These are phyloP conservation scores for Epichloe aotearoae DNA, from an alignment of 2,329 filamentous ascomycete genomes.

Conservation along the genomic window DNA sequence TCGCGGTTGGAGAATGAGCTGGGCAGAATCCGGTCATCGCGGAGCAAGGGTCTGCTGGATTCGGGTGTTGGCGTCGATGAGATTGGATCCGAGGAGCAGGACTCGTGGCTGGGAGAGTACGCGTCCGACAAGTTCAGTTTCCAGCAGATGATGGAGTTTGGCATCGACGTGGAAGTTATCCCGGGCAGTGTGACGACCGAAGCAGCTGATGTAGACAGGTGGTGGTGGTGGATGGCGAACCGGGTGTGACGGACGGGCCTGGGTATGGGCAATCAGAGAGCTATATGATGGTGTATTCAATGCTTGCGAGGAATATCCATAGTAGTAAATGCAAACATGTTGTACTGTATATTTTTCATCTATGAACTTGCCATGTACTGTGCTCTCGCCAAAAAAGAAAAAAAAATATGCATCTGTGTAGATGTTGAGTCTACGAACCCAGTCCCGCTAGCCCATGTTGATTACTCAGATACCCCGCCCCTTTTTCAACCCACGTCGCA, in stretches of 20 bases:
- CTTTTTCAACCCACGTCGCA: slow-evolving; percentile 2
- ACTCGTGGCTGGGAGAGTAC: slow-evolving; percentile 73
- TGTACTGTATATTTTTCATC: slow-evolving; percentile 5
- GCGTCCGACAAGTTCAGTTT: slow-evolving; percentile 70
- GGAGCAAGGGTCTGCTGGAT: slow-evolving; percentile 70
- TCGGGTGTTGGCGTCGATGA: slow-evolving; percentile 60
- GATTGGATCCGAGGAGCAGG: slow-evolving; percentile 53
- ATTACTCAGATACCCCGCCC: slow-evolving; percentile 5
- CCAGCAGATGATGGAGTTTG: slow-evolving; percentile 68
- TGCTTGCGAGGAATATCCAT: not conserved
- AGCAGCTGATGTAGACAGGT: slow-evolving; percentile 60
- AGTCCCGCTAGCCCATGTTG: slow-evolving; percentile 2
- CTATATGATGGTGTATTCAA: not conserved
- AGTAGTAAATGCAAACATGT: slow-evolving; percentile 6
- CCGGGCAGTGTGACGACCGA: slow-evolving; percentile 59
- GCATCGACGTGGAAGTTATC: slow-evolving; percentile 62
- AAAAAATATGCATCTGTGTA: slow-evolving; percentile 13
- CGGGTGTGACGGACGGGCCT: slow-evolving; percentile 37
- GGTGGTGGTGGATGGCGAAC: slow-evolving; percentile 84
- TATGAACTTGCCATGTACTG: not conserved
- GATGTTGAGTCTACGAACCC: slow-evolving; percentile 29
- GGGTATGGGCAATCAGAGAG: not conserved
- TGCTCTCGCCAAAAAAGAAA: not conserved
- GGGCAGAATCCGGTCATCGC: slow-evolving; percentile 59
- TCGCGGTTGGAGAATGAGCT: slow-evolving; percentile 69